Evolutionary conservation across 2,329 filamentous ascomycete genomes (phyloP).

Genomic region (Graphilbum fragrans): DNA sequence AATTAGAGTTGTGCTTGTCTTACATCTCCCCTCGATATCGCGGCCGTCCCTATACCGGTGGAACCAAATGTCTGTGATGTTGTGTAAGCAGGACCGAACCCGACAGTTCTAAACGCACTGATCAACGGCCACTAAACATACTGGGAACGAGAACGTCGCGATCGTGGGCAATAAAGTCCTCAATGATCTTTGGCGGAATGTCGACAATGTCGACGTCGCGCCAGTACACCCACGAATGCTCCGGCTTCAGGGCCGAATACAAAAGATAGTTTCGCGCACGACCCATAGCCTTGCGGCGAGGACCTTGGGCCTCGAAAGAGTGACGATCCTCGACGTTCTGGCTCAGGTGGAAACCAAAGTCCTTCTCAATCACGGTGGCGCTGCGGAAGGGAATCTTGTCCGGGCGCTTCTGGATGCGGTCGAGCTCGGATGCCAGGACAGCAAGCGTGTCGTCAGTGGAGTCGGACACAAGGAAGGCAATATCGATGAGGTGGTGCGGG

Average conservation of each 20-base stretch:
- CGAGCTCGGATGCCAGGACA: slow-evolving; percentile 72
- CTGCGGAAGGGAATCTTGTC: slow-evolving; percentile 79
- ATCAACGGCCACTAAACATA: slow-evolving; percentile 36
- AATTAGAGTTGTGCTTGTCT: slow-evolving; percentile 20
- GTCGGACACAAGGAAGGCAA: slow-evolving; percentile 90
- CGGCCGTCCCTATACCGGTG: slow-evolving; percentile 69
- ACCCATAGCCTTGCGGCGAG: slow-evolving; percentile 81
- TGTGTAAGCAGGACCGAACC: slow-evolving; percentile 7
- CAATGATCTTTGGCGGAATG: slow-evolving; percentile 73
- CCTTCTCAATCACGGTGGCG: slow-evolving; percentile 77
- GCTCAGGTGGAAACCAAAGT: slow-evolving; percentile 66
- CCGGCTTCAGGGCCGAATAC: slow-evolving; percentile 69
- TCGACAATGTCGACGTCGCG: slow-evolving; percentile 94
- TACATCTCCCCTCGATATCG: slow-evolving; percentile 93
- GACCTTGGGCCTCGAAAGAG: slow-evolving; percentile 75
- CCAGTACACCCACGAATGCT: slow-evolving; percentile 99
- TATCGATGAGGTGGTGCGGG: slow-evolving; percentile 87
- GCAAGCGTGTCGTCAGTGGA: slow-evolving; percentile 83
- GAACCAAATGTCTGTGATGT: slow-evolving; percentile 80
- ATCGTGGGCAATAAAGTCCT: slow-evolving; percentile 92
- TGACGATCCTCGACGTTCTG: slow-evolving; percentile 78
- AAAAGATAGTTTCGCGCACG: slow-evolving; percentile 87
- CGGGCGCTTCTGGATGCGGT: slow-evolving; percentile 71
- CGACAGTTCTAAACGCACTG: background rate
- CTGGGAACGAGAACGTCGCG: slow-evolving; percentile 89